phyloP scores from a whole-genome alignment of 192 early-diverging fungal genomes.

The Allomyces arbusculus region DNA sequence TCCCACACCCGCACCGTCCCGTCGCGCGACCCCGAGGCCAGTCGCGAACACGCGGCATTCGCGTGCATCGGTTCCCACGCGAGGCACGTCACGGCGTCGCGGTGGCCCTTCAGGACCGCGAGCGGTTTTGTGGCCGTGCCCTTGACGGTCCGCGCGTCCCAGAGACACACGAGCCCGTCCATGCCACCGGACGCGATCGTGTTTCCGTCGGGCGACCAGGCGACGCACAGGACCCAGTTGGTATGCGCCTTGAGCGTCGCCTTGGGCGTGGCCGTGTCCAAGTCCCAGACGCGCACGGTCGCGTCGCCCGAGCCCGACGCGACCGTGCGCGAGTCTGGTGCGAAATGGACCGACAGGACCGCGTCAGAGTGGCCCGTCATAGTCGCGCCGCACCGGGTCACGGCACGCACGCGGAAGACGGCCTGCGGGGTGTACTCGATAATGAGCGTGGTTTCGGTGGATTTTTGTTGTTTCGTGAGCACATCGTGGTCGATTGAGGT shows the following conservation, averaged over 20 bases:
- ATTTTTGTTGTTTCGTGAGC: conserved; percentile 46
- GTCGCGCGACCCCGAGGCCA: conserved; percentile 86
- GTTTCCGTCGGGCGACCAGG: conserved; percentile 80
- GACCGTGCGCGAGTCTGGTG: conserved; percentile 69
- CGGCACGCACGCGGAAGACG: conserved; percentile 77
- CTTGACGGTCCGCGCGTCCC: not conserved
- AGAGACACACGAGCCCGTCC: conserved; percentile 54
- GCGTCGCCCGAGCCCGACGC: conserved; percentile 92
- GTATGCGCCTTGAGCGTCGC: conserved; percentile 60
- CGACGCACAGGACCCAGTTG: conserved; percentile 79
- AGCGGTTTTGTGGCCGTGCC: not conserved
- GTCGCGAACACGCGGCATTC: conserved; percentile 51
- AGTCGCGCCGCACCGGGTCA: conserved; percentile 78
- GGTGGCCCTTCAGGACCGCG: conserved; percentile 54
- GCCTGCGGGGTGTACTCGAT: conserved; percentile 92
- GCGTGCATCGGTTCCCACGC: conserved; percentile 87
- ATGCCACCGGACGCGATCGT: conserved; percentile 78
- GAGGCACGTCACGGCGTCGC: conserved; percentile 70
- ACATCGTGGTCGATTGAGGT: conserved; percentile 57
- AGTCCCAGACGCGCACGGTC: conserved; percentile 90
- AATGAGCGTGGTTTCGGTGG: conserved; percentile 71
- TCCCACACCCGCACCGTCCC: conserved; percentile 88
- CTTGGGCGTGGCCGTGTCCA: conserved; percentile 87
- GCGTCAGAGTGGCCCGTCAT: conserved; percentile 82
- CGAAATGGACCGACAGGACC: conserved; percentile 71